These are phyloP conservation scores for Stemphylium vesicarium DNA, from an alignment of 2,329 filamentous ascomycete species.

Conservation along the genomic window DNA sequence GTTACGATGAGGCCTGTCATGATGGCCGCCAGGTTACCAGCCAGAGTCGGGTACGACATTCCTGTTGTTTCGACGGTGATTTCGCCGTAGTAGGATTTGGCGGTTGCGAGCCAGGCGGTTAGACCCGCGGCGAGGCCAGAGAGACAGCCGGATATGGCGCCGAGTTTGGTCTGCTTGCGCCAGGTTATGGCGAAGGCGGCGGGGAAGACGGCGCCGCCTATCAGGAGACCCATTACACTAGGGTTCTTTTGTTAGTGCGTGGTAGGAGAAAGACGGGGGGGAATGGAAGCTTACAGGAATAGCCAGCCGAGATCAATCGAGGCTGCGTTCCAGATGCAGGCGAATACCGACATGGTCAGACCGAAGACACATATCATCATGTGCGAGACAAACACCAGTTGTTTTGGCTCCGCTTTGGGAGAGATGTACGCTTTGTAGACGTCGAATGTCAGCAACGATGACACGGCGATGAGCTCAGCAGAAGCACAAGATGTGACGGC, in stretches of 20 bases:
- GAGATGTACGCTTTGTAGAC: constrained; percentile 54
- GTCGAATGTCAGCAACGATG: constrained; percentile 51
- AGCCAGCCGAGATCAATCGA: constrained; percentile 53
- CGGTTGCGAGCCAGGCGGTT: constrained; percentile 47
- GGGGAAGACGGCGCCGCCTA: constrained; percentile 52
- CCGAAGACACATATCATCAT: constrained; percentile 51
- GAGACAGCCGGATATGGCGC: constrained; percentile 44
- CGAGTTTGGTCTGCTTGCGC: constrained; percentile 42
- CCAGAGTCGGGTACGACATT: constrained; percentile 48
- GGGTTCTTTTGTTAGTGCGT: constrained; percentile 14
- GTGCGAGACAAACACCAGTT: constrained; percentile 51
- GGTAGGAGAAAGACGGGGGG: neutral
- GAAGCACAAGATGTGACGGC: constrained; percentile 47
- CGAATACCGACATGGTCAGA: constrained; percentile 50
- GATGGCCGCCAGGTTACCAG: constrained; percentile 47
- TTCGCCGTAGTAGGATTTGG: constrained; percentile 47
- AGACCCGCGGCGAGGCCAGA: constrained; percentile 44
- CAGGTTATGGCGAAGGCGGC: constrained; percentile 48
- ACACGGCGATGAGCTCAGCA: constrained; percentile 51
- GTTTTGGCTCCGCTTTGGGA: constrained; percentile 43
- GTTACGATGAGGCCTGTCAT: constrained; percentile 45
- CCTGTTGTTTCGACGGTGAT: constrained; percentile 51
- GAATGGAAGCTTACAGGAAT: constrained; percentile 34
- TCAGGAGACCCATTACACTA: constrained; percentile 51
- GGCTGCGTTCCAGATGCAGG: constrained; percentile 46